Conservation (phyloP, 768 basidiomycete species). For the Tulasnella calospora region DNA sequence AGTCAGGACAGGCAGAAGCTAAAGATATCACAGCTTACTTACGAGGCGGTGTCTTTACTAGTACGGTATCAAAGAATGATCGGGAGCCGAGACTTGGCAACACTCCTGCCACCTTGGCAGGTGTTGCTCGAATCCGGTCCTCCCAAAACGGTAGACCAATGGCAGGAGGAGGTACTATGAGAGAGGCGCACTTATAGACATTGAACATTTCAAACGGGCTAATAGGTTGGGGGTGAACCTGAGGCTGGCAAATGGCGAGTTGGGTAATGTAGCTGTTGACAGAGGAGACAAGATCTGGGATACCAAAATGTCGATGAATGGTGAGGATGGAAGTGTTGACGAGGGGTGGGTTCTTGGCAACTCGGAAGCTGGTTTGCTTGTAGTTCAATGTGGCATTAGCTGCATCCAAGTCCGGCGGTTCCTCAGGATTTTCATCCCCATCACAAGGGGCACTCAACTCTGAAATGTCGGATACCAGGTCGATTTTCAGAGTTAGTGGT, state of each 20-base stretch:
- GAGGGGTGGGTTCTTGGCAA: neutral
- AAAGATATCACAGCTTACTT: neutral
- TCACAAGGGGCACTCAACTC: too few species aligned
- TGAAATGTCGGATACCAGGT: too few species aligned
- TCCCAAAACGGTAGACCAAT: neutral
- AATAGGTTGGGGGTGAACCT: too few species aligned
- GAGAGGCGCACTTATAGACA: neutral
- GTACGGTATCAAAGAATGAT: conserved; percentile 24
- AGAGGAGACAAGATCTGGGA: neutral
- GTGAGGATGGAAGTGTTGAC: neutral
- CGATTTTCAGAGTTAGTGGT: too few species aligned
- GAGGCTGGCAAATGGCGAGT: too few species aligned
- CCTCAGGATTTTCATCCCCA: too few species aligned
- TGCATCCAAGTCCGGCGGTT: too few species aligned
- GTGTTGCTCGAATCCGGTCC: neutral
- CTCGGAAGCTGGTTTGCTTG: neutral
- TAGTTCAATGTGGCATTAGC: too few species aligned
- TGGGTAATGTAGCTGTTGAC: conserved; percentile 8
- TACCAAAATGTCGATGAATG: neutral
- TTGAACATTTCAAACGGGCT: neutral
- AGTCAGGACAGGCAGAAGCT: neutral
- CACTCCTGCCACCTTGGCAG: neutral
- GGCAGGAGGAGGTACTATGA: neutral
- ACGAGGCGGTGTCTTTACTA: neutral
- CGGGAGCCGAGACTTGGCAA: neutral